These are phyloP conservation scores for Quillaja saponaria DNA, from an alignment of 306 rosid genomes.

Conservation along the genomic window DNA sequence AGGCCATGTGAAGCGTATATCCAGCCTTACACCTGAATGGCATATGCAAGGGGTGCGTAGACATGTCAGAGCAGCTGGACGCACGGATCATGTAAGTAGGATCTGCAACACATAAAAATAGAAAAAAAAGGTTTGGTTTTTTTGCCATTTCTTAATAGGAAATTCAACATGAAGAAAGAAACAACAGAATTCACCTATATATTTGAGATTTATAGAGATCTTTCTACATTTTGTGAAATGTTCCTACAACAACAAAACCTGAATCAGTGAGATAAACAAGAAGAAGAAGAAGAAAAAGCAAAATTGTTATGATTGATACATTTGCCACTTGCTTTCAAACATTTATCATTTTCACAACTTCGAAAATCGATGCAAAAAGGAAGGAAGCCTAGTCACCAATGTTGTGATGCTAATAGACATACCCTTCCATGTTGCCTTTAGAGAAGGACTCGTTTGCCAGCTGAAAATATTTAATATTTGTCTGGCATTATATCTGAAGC, in stretches of 20 bases:
- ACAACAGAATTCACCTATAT: slow-evolving; percentile 50
- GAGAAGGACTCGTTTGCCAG: not conserved
- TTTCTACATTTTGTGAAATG: slow-evolving; percentile 47
- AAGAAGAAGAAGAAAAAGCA: too few relatives aligned
- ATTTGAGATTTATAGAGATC: slow-evolving; percentile 58
- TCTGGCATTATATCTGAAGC: not conserved
- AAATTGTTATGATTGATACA: too few relatives aligned
- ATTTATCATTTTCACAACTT: too few relatives aligned
- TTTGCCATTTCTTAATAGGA: not conserved
- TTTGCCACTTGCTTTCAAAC: too few relatives aligned
- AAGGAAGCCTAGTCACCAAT: not conserved
- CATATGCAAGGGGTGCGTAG: slow-evolving; percentile 67
- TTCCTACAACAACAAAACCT: slow-evolving; percentile 44
- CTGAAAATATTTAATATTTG: not conserved
- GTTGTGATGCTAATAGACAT: too few relatives aligned
- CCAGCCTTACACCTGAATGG: slow-evolving; percentile 83
- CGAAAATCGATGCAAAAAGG: too few relatives aligned
- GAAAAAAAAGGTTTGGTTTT: slow-evolving; percentile 7
- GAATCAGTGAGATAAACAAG: not conserved
- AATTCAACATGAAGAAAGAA: not conserved
- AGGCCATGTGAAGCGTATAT: slow-evolving; percentile 72
- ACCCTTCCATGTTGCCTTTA: too few relatives aligned
- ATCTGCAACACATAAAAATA: slow-evolving; percentile 42
- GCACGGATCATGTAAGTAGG: slow-evolving; percentile 86
- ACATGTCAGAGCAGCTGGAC: slow-evolving; percentile 75